Base-by-base conservation (phyloP, 768 basidiomycete genomes). In the Antrodiella citrinella region DNA sequence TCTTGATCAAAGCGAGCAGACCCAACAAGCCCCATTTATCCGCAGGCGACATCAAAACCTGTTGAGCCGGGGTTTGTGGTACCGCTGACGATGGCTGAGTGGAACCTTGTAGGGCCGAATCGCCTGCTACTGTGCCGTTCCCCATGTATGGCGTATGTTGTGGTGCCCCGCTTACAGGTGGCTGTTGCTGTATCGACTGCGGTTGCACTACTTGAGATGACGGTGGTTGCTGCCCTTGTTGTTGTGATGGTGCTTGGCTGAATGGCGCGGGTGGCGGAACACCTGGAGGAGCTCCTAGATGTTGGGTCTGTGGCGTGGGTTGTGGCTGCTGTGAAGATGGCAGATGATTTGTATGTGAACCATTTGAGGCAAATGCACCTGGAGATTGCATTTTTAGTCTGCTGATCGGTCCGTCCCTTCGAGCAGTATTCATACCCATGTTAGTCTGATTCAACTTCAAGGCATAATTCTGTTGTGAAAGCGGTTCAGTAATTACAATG, bases 11-110 rank as follows among this genome's bases (percentile, higher is more conserved):
- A 43, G 86, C 82, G 51, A 98, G 71, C 48, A 98, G 70, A 13
- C 88, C 91, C 44, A 93, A 64, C 13, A 98, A 73, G 3, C 94
- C 94, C 92, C 93, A 98, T 62, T 91, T 78, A 67, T 98, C 94
- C 38, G 94, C 94, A 1, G 94, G 91, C 54, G 84, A 88, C 57
- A 89, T 81, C 39, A 96, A 77, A 13, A 98, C 81, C 68, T 98
- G 94, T 64, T 96, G 90, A 42, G 91, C 91, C 1, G 94, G 92
- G 41, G 90, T 91, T 64, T 90, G 86, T 52, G 90, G 85, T 52
- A 67, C 58, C 35, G 61, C 66, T 77, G 77, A 54, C 74, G 78
- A 55, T n/a, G 60, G 57, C 47, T 59, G 59, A 67, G 72, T 38
- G 63, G 55, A 70, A 51, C 54, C 56, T 49, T 69, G 66, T 24